Percentiles rank a stretch among this genome's conserved stretches.
phyloP scores from a whole-genome alignment of 148 eudicot species.

The Suaeda aralocaspica region DNA sequence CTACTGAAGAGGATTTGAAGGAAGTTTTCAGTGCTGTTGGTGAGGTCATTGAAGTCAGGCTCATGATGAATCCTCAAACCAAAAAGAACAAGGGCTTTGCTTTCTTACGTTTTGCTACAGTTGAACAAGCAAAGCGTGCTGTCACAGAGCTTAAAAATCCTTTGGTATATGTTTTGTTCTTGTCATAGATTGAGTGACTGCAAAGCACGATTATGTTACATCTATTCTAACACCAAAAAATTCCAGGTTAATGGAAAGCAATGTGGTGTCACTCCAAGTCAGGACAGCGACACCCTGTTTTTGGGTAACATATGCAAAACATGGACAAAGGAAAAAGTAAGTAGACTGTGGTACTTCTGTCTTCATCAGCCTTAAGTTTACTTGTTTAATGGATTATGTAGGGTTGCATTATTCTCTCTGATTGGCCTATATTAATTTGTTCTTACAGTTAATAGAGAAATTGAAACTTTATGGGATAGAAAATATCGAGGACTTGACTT shows the following conservation, averaged over 20 bases:
- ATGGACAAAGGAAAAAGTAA: slow-evolving; percentile 98
- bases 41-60: slow-evolving; percentile 82
- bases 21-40: slow-evolving; percentile 84
- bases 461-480: slow-evolving; percentile 83
- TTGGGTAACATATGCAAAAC: slow-evolving; percentile 97
- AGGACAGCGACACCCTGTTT: slow-evolving; percentile 92
- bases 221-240: slow-evolving; percentile 39
- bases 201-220: slow-evolving; percentile 24
- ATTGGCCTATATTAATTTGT: slow-evolving; percentile 39
- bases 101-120: slow-evolving; percentile 90
- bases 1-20: slow-evolving; percentile 88
- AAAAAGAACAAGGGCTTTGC: slow-evolving; percentile 99
- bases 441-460: slow-evolving; percentile 85
- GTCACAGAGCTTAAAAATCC: slow-evolving; percentile 81
- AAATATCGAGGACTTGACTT: slow-evolving; percentile 78
- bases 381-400: slow-evolving; percentile 27
- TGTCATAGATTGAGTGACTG: slow-evolving; percentile 36
- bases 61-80: slow-evolving; percentile 93
- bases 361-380: slow-evolving; percentile 23
- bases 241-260: slow-evolving; percentile 95
- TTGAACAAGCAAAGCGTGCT: slow-evolving; percentile 95
- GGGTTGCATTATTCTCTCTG: slow-evolving; percentile 35
- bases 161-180: slow-evolving; percentile 67
- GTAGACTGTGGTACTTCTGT: slow-evolving; percentile 41
- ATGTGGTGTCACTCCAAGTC: slow-evolving; percentile 97